Percentiles rank a stretch among this genome's conserved stretches.
Evolutionary conservation across 2,329 filamentous ascomycete genomes (phyloP).

Genomic region (Fusarium piperis): DNA sequence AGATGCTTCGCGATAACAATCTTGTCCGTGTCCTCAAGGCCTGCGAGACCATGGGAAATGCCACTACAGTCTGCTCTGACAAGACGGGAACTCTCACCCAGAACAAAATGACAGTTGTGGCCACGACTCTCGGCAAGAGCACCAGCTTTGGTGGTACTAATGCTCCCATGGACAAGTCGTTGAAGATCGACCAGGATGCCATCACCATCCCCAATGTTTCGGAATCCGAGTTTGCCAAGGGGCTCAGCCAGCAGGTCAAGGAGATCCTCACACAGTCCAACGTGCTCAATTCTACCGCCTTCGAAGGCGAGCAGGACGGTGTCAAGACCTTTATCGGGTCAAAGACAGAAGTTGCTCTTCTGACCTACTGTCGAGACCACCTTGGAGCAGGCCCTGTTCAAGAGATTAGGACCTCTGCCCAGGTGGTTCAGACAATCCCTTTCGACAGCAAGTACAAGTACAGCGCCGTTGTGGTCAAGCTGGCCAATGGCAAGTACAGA

Average conservation of each 20-base stretch:
- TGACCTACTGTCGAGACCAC: constrained; percentile 60
- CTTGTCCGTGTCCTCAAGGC: constrained; percentile 73
- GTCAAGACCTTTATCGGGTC: constrained; percentile 61
- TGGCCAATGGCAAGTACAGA: constrained; percentile 56
- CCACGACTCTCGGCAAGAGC: constrained; percentile 67
- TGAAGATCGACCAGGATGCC: constrained; percentile 30
- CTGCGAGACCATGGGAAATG: constrained; percentile 79
- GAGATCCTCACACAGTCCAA: constrained; percentile 73
- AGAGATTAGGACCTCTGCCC: constrained; percentile 57
- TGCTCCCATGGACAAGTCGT: constrained; percentile 33
- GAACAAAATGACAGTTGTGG: constrained; percentile 80
- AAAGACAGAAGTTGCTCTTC: constrained; percentile 66
- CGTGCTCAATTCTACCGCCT: constrained; percentile 67
- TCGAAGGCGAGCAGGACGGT: constrained; percentile 60
- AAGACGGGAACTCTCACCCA: constrained; percentile 58
- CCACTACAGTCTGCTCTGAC: constrained; percentile 80
- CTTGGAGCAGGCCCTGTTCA: constrained; percentile 59
- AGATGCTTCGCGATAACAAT: constrained; percentile 77
- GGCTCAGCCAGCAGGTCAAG: constrained; percentile 40
- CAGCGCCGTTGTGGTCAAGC: constrained; percentile 64
- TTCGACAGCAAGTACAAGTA: constrained; percentile 66
- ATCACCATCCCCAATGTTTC: constrained; percentile 41
- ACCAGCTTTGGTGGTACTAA: constrained; percentile 45
- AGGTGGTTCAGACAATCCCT: constrained; percentile 61
- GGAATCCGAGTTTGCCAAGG: constrained; percentile 42